Evolutionary conservation across 805 yeast genomes (phyloP), one percentile per base, ranked within the genome.

Genomic region (Saturnispora serradocipensis): DNA sequence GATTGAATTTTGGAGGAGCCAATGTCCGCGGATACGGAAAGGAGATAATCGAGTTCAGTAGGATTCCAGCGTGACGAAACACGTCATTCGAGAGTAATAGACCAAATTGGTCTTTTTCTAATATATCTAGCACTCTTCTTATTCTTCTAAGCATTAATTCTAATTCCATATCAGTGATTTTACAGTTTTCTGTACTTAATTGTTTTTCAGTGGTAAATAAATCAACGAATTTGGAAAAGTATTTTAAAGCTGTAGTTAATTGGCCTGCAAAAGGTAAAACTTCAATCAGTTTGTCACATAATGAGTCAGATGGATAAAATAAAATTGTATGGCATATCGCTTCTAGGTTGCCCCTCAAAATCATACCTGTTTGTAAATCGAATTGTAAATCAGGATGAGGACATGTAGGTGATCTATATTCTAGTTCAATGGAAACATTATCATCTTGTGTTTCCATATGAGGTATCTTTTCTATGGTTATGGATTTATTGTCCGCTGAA

Each of bases 241-340:
- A 69, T 24, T 65, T 69, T 51, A 82, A 59, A 10, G 74, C 73
- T 2, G 64, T 59, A 32, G 67, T 67, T 38, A 80, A 67, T 54
- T 76, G 76, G 32, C 75, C 79, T 30, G 75, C 78, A 51, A 80
- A 64, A 0, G 88, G 88, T 25, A 83, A 58, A n/a, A 79, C 68
- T 40, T 75, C 61, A 16, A 80, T 62, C n/a, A 77, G 64, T 50
- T 74, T 75, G 27, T 61, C 66, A 16, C 73, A 68, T 20, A 71
- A 66, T 43, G 58, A 50, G 20, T 54, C 58, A 18, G 70, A 61
- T 4, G 77, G 74, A 53, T 74, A 74, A 63, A 82, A 82, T 15
- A 88, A 63, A 25, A 87, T 70, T 3, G 86, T 77, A 67, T 90
- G 97, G 51, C 90, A 79, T 36, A 89, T 72, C 45, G 89, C 77